These are phyloP conservation scores for Calonectria ilicicola DNA, from an alignment of 2,329 filamentous ascomycete species.

Conservation along the genomic window DNA sequence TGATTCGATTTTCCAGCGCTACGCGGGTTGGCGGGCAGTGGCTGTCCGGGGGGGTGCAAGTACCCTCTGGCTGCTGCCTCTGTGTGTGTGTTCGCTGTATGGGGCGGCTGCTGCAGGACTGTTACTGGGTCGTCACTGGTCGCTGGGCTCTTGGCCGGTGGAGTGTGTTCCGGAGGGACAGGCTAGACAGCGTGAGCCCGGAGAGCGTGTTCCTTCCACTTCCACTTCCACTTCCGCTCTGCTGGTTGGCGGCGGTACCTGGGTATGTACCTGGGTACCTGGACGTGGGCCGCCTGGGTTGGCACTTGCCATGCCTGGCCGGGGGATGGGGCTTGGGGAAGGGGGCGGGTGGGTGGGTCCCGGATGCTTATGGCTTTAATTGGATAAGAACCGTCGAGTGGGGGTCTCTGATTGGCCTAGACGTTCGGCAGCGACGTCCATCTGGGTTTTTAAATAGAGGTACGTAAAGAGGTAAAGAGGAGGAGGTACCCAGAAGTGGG, in stretches of 20 bases:
- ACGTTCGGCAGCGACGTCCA: not conserved
- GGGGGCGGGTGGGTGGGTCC: not conserved
- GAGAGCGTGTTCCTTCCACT: slow-evolving; percentile 6
- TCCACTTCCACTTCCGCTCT: not conserved
- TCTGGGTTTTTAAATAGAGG: not conserved
- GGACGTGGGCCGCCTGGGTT: no score
- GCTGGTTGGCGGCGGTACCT: slow-evolving; percentile 1
- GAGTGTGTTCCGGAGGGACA: not conserved
- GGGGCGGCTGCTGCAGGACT: slow-evolving; percentile 2
- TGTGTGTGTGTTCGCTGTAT: not conserved
- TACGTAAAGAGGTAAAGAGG: not conserved
- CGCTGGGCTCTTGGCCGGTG: not conserved
- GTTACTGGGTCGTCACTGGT: slow-evolving; percentile 2
- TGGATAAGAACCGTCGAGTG: not conserved
- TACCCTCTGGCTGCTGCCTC: not conserved
- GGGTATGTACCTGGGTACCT: not conserved
- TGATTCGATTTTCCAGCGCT: not conserved
- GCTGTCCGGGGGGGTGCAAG: slow-evolving; percentile 6
- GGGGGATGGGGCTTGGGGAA: not conserved
- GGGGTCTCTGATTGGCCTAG: not conserved
- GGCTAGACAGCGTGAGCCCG: not conserved
- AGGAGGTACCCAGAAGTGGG: no score
- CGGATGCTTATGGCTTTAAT: not conserved
- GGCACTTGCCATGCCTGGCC: slow-evolving; percentile 6
- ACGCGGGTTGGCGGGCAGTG: slow-evolving; percentile 10